Evolutionary conservation across 768 basidiomycete species (phyloP).

Genomic region (Paxillus involutus): DNA sequence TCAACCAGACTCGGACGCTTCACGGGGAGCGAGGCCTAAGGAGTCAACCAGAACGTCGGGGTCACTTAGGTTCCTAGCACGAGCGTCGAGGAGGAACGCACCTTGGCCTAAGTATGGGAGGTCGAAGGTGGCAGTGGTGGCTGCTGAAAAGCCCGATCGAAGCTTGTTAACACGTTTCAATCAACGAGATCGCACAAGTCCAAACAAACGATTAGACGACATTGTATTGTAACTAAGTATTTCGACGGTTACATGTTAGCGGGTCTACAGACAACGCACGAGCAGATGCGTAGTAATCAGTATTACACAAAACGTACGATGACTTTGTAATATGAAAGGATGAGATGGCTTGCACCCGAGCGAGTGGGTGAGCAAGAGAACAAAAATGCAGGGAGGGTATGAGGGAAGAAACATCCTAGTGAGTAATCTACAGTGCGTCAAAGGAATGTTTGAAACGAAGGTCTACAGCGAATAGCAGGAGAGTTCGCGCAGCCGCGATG

Average conservation of each 20-base stretch:
- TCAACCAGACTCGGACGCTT: too few species aligned
- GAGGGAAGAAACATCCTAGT: not conserved
- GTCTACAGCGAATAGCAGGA: too few species aligned
- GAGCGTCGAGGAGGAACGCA: too few species aligned
- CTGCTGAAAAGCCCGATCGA: too few species aligned
- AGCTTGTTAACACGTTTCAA: not conserved
- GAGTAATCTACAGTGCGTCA: not conserved
- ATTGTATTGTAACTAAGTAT: constrained; percentile 1
- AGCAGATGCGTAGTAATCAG: not conserved
- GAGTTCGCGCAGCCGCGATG: not conserved
- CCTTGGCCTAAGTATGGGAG: too few species aligned
- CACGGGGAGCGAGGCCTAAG: too few species aligned
- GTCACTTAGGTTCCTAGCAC: too few species aligned
- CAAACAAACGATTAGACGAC: not conserved
- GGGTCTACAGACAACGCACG: not conserved
- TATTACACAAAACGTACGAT: too few species aligned
- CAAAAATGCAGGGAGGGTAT: not conserved
- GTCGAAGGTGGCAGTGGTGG: too few species aligned
- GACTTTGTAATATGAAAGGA: too few species aligned
- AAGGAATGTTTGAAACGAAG: not conserved
- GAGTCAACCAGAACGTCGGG: too few species aligned
- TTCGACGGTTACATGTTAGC: not conserved
- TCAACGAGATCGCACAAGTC: not conserved
- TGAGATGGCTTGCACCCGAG: too few species aligned
- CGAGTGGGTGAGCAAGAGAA: not conserved